These are phyloP conservation scores for Pestalotiopsis sp. DNA, from an alignment of 2,329 filamentous ascomycete species.

Conservation along the genomic window DNA sequence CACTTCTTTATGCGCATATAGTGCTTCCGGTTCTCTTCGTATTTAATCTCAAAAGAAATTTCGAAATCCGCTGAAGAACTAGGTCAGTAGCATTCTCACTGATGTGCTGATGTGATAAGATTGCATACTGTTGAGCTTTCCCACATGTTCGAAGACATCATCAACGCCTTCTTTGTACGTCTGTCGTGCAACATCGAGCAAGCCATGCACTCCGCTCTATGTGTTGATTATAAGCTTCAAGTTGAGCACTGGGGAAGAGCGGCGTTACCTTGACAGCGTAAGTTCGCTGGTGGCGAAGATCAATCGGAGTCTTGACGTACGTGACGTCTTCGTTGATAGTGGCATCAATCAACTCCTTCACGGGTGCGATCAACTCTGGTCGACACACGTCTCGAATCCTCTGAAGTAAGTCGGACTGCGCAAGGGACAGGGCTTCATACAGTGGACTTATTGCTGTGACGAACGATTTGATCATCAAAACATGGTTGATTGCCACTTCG, in stretches of 20 bases:
- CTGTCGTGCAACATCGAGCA: slow-evolving; percentile 85
- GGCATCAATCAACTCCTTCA: slow-evolving; percentile 66
- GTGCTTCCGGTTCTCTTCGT: slow-evolving; percentile 77
- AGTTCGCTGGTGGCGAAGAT: slow-evolving; percentile 84
- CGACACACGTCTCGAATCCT: slow-evolving; percentile 73
- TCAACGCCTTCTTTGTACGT: slow-evolving; percentile 88
- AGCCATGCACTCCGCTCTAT: slow-evolving; percentile 77
- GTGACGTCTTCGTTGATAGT: slow-evolving; percentile 81
- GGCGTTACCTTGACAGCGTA: slow-evolving; percentile 78
- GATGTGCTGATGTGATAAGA: background rate
- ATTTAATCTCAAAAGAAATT: slow-evolving; percentile 70
- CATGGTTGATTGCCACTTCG: slow-evolving; percentile 82
- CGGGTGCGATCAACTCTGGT: slow-evolving; percentile 59
- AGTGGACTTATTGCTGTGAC: slow-evolving; percentile 69
- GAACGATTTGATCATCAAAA: slow-evolving; percentile 86
- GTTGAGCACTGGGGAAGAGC: background rate
- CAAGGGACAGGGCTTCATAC: slow-evolving; percentile 67
- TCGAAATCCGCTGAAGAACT: slow-evolving; percentile 51
- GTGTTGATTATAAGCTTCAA: slow-evolving; percentile 21
- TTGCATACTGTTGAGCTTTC: slow-evolving; percentile 63
- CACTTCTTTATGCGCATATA: slow-evolving; percentile 68
- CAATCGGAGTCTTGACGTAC: slow-evolving; percentile 78
- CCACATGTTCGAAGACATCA: slow-evolving; percentile 73
- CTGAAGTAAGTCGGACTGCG: slow-evolving; percentile 64
- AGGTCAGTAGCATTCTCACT: background rate